Evolutionary conservation across 2,329 filamentous ascomycete genomes (phyloP).

Genomic region (Ophiostoma quercus): DNA sequence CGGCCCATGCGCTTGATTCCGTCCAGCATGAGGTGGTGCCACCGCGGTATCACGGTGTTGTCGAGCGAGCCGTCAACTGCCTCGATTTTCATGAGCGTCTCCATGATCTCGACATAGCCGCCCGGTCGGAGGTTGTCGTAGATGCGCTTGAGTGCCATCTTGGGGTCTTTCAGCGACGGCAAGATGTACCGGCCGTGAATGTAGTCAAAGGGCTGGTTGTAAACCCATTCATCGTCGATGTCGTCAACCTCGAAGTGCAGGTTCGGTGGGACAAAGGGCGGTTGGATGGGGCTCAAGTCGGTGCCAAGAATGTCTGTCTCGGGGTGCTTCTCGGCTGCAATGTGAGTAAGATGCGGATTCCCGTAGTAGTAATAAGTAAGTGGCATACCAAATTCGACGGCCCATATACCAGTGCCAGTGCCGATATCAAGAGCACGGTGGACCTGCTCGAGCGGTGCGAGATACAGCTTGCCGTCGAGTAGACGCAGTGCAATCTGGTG

Average conservation of each 20-base stretch:
- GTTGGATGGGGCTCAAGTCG: constrained; percentile 1
- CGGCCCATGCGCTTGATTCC: constrained; percentile 1
- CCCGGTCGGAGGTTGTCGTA: constrained; percentile 41
- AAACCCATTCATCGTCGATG: neutral
- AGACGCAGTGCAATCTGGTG: neutral
- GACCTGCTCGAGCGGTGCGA: neutral
- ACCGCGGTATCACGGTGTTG: constrained; percentile 29
- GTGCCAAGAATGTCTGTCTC: neutral
- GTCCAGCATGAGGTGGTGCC: neutral
- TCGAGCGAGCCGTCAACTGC: constrained; percentile 33
- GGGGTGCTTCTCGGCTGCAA: neutral
- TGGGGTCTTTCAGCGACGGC: constrained; percentile 21
- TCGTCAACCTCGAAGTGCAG: neutral
- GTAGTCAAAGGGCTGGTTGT: constrained; percentile 37
- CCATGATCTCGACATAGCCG: constrained; percentile 39
- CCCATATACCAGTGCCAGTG: neutral
- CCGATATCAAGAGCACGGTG: neutral
- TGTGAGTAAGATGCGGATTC: neutral
- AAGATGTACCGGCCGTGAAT: constrained; percentile 40
- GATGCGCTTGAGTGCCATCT: constrained; percentile 36
- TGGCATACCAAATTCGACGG: neutral
- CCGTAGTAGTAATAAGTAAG: neutral
- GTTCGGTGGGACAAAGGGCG: neutral
- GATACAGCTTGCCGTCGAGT: neutral
- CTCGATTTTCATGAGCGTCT: constrained; percentile 31